Conservation (phyloP, 495 filamentous ascomycete genomes). For the Platismatia glauca region DNA sequence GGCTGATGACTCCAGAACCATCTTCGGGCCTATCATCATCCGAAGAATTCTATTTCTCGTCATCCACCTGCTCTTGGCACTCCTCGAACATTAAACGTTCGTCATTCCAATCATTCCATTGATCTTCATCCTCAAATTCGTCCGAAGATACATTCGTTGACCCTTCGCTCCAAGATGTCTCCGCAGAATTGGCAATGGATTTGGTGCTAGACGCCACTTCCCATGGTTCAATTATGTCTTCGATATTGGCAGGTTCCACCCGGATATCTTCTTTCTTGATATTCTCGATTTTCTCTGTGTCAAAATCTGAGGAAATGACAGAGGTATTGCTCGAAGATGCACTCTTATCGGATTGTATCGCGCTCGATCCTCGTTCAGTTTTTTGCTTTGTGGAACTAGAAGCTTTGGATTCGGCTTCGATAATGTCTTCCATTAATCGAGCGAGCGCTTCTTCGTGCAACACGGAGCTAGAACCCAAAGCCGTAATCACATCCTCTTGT, state of each 20-base stretch:
- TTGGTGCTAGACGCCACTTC: background rate
- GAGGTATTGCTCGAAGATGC: background rate
- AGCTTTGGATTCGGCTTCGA: conserved; percentile 1
- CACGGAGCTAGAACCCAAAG: background rate
- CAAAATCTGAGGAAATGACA: background rate
- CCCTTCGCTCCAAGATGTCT: conserved; percentile 9
- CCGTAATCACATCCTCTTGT: background rate
- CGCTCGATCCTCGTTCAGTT: background rate
- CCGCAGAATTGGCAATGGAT: conserved; percentile 2
- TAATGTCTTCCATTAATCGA: background rate
- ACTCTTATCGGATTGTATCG: background rate
- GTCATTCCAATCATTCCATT: conserved; percentile 12
- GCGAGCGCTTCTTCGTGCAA: background rate
- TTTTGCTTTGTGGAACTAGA: background rate
- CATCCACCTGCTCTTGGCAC: background rate
- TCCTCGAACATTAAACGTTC: background rate
- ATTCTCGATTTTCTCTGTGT: background rate
- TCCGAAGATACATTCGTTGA: conserved; percentile 3
- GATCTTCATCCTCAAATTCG: conserved; percentile 7
- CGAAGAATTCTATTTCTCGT: background rate
- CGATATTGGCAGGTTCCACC: background rate
- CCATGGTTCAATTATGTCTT: background rate
- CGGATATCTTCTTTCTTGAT: background rate
- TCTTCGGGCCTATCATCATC: conserved; percentile 2
- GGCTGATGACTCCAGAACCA: background rate